Percentiles rank a stretch among this genome's conserved stretches.
These are phyloP conservation scores for Gossypium ekmanianum DNA, from an alignment of 345 rosid species.

Conservation along the genomic window DNA sequence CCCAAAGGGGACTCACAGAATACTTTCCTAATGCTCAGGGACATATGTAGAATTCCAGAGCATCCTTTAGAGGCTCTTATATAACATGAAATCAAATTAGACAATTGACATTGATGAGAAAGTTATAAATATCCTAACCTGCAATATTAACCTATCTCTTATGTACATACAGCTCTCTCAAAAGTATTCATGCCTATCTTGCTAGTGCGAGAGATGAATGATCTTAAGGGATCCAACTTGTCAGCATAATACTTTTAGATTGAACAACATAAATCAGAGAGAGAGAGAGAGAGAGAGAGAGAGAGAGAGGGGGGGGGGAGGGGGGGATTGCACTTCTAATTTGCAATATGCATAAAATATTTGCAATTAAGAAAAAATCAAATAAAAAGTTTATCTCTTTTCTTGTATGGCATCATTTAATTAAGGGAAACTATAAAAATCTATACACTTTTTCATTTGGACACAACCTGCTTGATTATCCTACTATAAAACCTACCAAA, in stretches of 20 bases:
- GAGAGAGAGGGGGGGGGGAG: neutral
- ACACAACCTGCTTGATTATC: neutral
- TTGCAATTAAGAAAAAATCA: neutral
- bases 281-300: neutral
- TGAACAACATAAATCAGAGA: neutral
- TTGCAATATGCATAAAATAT: neutral
- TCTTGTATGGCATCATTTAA: neutral
- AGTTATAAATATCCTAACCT: conserved; percentile 5
- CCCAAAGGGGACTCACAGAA: neutral
- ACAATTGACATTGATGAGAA: neutral
- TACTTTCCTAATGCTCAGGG: neutral
- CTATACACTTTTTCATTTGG: neutral
- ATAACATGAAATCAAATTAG: neutral
- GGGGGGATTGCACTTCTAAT: neutral
- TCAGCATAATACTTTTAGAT: neutral
- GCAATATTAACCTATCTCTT: neutral
- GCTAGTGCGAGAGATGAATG: neutral
- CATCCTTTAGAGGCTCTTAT: neutral
- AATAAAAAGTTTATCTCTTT: neutral
- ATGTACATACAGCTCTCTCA: neutral
- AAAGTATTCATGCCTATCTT: neutral
- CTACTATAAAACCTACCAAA: neutral
- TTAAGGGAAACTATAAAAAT: neutral
- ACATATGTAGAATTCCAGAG: neutral
- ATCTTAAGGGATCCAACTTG: neutral